Evolutionary conservation across 2,329 filamentous ascomycete species (phyloP).

Genomic region (Neodidymelliopsis sp.): DNA sequence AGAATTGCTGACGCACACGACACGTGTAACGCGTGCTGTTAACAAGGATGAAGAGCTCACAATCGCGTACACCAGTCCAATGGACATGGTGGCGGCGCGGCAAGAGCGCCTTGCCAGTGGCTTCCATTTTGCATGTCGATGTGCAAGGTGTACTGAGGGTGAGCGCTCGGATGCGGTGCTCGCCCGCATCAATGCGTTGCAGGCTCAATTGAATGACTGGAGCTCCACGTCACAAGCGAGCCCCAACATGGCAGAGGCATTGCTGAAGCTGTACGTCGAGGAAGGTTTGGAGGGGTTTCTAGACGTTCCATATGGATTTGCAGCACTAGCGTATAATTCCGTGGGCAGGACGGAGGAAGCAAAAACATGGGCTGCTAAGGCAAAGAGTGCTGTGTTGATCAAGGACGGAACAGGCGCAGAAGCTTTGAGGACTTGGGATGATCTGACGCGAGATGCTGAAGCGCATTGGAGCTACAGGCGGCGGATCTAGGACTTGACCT

Average conservation of each 20-base stretch:
- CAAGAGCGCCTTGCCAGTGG: slow-evolving; percentile 41
- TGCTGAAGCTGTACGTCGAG: slow-evolving; percentile 46
- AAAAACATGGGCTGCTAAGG: slow-evolving; percentile 44
- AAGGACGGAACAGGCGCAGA: slow-evolving; percentile 48
- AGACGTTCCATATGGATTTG: slow-evolving; percentile 50
- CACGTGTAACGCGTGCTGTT: slow-evolving; percentile 47
- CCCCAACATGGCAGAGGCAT: slow-evolving; percentile 37
- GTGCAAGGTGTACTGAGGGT: slow-evolving; percentile 42
- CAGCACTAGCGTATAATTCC: slow-evolving; percentile 51
- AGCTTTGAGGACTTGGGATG: slow-evolving; percentile 44
- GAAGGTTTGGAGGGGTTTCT: slow-evolving; percentile 52
- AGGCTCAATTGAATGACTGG: slow-evolving; percentile 45
- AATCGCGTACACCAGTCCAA: slow-evolving; percentile 52
- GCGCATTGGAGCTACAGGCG: slow-evolving; percentile 42
- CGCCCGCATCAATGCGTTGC: slow-evolving; percentile 38
- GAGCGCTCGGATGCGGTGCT: slow-evolving; percentile 43
- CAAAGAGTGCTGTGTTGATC: slow-evolving; percentile 44
- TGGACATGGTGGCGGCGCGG: slow-evolving; percentile 40
- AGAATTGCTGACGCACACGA: slow-evolving; percentile 49
- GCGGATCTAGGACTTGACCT: slow-evolving; percentile 6
- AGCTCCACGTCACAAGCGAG: slow-evolving; percentile 24
- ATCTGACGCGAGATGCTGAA: slow-evolving; percentile 39
- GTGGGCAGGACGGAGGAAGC: slow-evolving; percentile 37
- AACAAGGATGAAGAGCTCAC: slow-evolving; percentile 50
- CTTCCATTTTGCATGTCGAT: slow-evolving; percentile 54